Base-by-base conservation (phyloP, 768 basidiomycete genomes). In the Leccinellum luteum region DNA sequence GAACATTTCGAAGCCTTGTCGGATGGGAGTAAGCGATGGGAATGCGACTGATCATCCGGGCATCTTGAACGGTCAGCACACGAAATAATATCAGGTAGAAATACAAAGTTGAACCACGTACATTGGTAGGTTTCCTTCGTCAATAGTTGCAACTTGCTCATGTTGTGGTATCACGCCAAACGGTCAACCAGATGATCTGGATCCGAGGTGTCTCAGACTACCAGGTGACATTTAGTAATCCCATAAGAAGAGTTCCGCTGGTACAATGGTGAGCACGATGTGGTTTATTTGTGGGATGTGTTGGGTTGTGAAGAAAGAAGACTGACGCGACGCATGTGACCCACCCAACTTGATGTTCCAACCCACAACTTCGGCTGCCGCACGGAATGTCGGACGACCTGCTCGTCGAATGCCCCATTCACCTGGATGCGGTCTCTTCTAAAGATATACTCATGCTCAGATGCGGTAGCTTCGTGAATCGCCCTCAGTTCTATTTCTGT, bases 401-500 rank as follows among this genome's bases (percentile, higher is more conserved):
- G 6, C 43, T 68, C 13, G 60, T 71, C 48, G 72, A 73, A 31
- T 71, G 70, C 27, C 70, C 72, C 9, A 71, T 71, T n/a, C 70
- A 71, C 32, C 66, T 71, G 4, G 70, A 68, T 7, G 60, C 63
- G 0, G 70, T 71, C 6, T 52, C 63, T 35, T 62, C 71, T 52
- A 66, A 61, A 12, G 62, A 73, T 4, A 58, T 72, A 45, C 63
- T 66, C 51, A 62, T 65, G 8, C 70, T 73, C 60, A 72, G 54
- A 62, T 72, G 70, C 54, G 70, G 70, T 72, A 66, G 45, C 47
- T 60, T 60, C 52, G 25, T 32, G 14, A 55, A 55, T 55, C 48
- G 17, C 19, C 38, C 55, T 55, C 32, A 32, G 32, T 55, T 31
- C 47, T 35, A 13, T n/a, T 45, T 50, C 47, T 19, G 41, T 54